These are phyloP conservation scores for Podospora anserina DNA, from an alignment of 495 filamentous ascomycete species.

Conservation along the genomic window DNA sequence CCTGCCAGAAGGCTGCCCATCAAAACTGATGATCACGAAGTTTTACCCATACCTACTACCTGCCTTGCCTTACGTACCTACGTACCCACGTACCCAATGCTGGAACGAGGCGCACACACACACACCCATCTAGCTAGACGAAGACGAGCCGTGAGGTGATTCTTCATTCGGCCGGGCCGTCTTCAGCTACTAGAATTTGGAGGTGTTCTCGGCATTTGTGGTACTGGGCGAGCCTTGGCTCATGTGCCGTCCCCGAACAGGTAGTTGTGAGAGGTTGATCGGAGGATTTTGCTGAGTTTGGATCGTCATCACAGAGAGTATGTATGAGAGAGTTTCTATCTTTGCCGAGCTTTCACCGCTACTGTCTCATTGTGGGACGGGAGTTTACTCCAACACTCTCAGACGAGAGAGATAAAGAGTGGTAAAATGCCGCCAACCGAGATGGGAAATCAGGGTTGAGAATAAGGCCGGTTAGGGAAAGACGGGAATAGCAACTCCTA, in stretches of 20 bases:
- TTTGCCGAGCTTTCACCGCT: not conserved
- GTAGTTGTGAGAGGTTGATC: not conserved
- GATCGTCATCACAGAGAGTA: not conserved
- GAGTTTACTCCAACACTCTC: too few relatives aligned
- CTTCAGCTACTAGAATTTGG: too few relatives aligned
- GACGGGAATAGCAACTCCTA: not conserved
- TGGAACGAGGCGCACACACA: not conserved
- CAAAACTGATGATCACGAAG: not conserved
- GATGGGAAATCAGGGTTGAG: not conserved
- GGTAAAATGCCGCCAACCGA: constrained; percentile 9
- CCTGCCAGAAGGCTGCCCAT: not conserved
- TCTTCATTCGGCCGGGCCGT: too few relatives aligned
- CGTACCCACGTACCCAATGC: not conserved
- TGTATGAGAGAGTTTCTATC: not conserved
- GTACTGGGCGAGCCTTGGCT: not conserved
- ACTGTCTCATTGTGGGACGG: not conserved
- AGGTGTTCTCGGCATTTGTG: not conserved
- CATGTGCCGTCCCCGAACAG: not conserved
- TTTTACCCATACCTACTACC: too few relatives aligned
- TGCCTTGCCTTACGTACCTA: too few relatives aligned
- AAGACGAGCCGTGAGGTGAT: not conserved
- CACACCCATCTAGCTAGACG: not conserved
- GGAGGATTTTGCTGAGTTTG: not conserved
- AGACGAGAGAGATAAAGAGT: not conserved
- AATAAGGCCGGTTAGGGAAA: not conserved